These are phyloP conservation scores for Cynanchum wilfordii DNA, from an alignment of 257 asterid genomes.

Conservation along the genomic window DNA sequence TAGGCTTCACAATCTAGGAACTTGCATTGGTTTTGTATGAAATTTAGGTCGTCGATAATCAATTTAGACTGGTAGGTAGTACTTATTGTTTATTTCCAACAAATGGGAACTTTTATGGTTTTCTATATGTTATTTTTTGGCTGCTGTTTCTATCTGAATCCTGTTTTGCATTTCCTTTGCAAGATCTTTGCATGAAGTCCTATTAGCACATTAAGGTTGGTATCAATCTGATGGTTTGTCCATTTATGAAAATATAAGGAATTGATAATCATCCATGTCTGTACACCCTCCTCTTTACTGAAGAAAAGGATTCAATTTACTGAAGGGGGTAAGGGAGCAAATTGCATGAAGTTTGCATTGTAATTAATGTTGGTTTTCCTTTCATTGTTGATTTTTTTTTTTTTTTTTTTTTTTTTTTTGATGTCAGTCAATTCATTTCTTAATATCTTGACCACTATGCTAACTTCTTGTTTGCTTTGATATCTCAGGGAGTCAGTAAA, in stretches of 20 bases:
- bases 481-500: conserved; percentile 49
- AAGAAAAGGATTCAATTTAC: not conserved
- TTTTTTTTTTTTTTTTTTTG: not conserved
- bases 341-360: not conserved
- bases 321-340: not conserved
- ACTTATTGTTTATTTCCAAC: not conserved
- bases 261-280: not conserved
- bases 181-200: not conserved
- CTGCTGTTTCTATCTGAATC: not conserved
- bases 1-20: not conserved
- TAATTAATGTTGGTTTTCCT: not conserved
- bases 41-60: not conserved
- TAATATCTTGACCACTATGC: not conserved
- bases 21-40: not conserved
- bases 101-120: not conserved
- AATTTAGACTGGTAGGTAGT: not conserved
- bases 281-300: not conserved
- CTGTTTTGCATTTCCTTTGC: not conserved
- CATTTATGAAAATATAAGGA: not conserved
- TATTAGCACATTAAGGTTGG: not conserved
- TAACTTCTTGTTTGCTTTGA: not conserved
- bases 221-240: not conserved
- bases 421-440: not conserved
- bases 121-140: not conserved
- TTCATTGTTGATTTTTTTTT: not conserved